A percentile compares a stretch with the other conserved stretches of the same genome.
Evolutionary conservation across 306 rosid genomes (phyloP).

Genomic region (Corylus americana): DNA sequence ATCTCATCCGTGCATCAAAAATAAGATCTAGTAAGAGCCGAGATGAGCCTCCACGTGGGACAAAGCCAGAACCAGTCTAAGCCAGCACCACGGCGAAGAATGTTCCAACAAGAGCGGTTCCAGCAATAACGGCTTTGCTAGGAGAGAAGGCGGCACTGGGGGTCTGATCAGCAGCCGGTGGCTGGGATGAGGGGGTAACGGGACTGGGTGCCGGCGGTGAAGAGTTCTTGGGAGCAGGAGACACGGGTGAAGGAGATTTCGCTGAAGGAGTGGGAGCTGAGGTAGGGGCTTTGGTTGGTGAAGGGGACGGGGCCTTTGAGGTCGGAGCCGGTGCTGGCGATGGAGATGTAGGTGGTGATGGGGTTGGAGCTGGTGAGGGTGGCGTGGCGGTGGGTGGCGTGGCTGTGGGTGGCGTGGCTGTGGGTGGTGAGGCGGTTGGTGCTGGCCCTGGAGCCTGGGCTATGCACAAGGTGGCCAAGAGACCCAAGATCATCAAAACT

Average conservation of each 20-base stretch:
- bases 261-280: slow-evolving; percentile 24
- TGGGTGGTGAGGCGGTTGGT: slow-evolving; percentile 48
- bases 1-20: slow-evolving; percentile 57
- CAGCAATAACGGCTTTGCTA: slow-evolving; percentile 49
- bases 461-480: slow-evolving; percentile 61
- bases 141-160: slow-evolving; percentile 39
- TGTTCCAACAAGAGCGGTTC: slow-evolving; percentile 62
- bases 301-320: slow-evolving; percentile 21
- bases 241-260: slow-evolving; percentile 8
- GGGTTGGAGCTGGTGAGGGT: background rate
- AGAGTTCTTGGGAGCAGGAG: background rate
- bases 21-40: slow-evolving; percentile 33
- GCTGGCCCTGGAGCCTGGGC: slow-evolving; percentile 73
- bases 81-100: slow-evolving; percentile 65
- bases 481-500: slow-evolving; percentile 51
- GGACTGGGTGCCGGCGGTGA: slow-evolving; percentile 29
- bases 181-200: background rate
- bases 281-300: slow-evolving; percentile 27
- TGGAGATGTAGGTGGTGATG: slow-evolving; percentile 28
- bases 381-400: slow-evolving; percentile 29
- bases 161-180: background rate
- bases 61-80: slow-evolving; percentile 28
- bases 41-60: slow-evolving; percentile 39
- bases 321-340: slow-evolving; percentile 30
- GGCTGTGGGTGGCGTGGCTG: slow-evolving; percentile 32